phyloP scores from a whole-genome alignment of 1,284 basidiomycete species.

The Sporisorium scitamineum region DNA sequence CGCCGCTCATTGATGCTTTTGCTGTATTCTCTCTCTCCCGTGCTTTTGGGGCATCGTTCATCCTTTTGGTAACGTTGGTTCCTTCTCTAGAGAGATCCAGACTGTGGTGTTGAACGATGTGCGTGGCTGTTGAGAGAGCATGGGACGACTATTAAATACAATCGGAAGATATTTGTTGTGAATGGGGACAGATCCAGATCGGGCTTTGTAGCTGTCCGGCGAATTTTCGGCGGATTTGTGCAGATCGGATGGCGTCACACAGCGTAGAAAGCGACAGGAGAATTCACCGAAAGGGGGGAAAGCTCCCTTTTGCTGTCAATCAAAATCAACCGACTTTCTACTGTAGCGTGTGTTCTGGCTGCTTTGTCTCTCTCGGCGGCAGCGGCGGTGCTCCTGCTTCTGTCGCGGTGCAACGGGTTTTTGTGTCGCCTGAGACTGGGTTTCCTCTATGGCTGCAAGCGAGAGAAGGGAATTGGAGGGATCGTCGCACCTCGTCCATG shows the following conservation, averaged over 20 bases:
- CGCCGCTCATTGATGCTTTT: neutral
- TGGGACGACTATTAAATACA: too few species aligned
- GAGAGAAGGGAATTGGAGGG: neutral
- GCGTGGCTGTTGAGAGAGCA: too few species aligned
- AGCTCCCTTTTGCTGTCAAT: neutral
- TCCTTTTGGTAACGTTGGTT: neutral
- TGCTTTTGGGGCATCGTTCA: neutral
- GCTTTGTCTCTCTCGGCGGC: neutral
- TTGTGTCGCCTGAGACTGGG: too few species aligned
- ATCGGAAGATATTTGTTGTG: neutral
- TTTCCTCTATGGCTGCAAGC: too few species aligned
- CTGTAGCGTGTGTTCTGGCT: neutral
- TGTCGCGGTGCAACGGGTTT: neutral
- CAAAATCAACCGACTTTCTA: neutral
- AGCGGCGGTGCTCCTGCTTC: too few species aligned
- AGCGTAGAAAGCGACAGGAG: neutral
- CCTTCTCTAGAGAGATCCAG: neutral
- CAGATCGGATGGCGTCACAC: slow-evolving; percentile 13
- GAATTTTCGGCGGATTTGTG: slow-evolving; percentile 40
- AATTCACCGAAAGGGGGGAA: slow-evolving; percentile 7
- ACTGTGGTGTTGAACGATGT: neutral
- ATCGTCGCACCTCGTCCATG: neutral
- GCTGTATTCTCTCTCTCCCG: neutral
- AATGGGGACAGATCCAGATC: neutral
- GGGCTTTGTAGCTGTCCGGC: slow-evolving; percentile 9